phyloP scores from a whole-genome alignment of 208 protist genomes.

The Herpetomonas tarakana region DNA sequence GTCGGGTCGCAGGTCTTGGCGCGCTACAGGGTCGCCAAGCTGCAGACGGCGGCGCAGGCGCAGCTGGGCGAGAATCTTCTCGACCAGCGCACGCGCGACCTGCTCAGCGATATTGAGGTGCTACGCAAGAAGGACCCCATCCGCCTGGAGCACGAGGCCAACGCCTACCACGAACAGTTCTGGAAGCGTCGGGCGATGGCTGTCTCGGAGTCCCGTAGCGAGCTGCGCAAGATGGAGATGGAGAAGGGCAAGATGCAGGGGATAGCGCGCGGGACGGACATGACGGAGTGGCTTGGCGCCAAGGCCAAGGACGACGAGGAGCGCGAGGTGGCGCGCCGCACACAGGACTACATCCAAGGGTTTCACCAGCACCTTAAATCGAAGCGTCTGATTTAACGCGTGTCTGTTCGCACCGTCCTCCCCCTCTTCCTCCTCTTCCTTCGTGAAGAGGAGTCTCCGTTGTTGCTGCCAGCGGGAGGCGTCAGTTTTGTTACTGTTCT shows the following conservation, averaged over 20 bases:
- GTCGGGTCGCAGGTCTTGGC: conserved; percentile 76
- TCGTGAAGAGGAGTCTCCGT: too few species aligned
- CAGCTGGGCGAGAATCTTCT: conserved; percentile 86
- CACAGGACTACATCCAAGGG: conserved; percentile 88
- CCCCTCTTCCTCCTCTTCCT: background rate
- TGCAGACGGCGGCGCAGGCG: conserved; percentile 72
- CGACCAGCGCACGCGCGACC: conserved; percentile 77
- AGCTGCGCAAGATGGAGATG: conserved; percentile 66
- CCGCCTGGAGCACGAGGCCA: conserved; percentile 84
- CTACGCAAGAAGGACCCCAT: conserved; percentile 83
- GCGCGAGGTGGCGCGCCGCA: conserved; percentile 78
- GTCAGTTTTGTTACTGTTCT: too few species aligned
- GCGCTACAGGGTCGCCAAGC: conserved; percentile 72
- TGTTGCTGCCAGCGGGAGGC: too few species aligned
- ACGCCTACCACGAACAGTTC: conserved; percentile 86
- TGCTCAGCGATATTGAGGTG: conserved; percentile 81
- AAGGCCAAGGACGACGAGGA: conserved; percentile 90
- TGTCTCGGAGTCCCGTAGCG: conserved; percentile 40
- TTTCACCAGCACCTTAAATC: conserved; percentile 90
- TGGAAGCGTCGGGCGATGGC: conserved; percentile 81
- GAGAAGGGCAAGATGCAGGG: conserved; percentile 68
- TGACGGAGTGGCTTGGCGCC: conserved; percentile 88
- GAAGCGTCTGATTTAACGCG: conserved; percentile 72
- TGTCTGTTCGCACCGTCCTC: background rate
- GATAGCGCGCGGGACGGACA: conserved; percentile 77